phyloP scores from a whole-genome alignment of 768 basidiomycete species.

The Hericium rajendrae region DNA sequence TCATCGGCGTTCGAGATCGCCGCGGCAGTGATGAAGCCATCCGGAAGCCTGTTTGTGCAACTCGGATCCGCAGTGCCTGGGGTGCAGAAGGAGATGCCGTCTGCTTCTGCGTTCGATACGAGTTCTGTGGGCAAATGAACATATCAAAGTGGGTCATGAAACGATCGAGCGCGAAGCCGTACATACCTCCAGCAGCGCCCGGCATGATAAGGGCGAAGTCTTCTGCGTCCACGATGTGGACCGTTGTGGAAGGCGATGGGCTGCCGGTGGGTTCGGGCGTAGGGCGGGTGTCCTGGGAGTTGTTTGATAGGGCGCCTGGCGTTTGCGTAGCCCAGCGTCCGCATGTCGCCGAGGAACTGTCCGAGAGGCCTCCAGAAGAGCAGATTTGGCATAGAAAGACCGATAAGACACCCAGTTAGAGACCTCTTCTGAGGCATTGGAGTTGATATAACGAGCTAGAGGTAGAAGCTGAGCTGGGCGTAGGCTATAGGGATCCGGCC shows the following conservation, averaged over 20 bases:
- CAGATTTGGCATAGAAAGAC: not conserved
- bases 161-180: not conserved
- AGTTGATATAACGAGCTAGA: constrained; percentile 1
- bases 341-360: constrained; percentile 1
- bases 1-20: constrained; percentile 24
- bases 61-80: constrained; percentile 15
- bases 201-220: constrained; percentile 30
- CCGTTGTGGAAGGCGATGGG: constrained; percentile 24
- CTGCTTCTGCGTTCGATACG: constrained; percentile 30
- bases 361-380: not conserved
- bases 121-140: constrained; percentile 19
- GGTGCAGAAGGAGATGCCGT: constrained; percentile 29
- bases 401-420: not conserved
- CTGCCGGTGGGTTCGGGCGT: constrained; percentile 32
- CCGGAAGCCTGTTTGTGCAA: constrained; percentile 23
- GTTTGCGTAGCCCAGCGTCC: not conserved
- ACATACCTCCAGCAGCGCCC: constrained; percentile 22
- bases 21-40: constrained; percentile 30
- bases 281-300: constrained; percentile 17
- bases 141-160: not conserved
- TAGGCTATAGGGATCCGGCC: constrained; percentile 13
- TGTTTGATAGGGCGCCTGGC: not conserved
- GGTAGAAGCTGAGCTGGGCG: constrained; percentile 9
- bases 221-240: constrained; percentile 21
- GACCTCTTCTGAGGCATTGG: no score